phyloP scores from a whole-genome alignment of 371 early-diverging fungal species.

The Coemansia sp. region DNA sequence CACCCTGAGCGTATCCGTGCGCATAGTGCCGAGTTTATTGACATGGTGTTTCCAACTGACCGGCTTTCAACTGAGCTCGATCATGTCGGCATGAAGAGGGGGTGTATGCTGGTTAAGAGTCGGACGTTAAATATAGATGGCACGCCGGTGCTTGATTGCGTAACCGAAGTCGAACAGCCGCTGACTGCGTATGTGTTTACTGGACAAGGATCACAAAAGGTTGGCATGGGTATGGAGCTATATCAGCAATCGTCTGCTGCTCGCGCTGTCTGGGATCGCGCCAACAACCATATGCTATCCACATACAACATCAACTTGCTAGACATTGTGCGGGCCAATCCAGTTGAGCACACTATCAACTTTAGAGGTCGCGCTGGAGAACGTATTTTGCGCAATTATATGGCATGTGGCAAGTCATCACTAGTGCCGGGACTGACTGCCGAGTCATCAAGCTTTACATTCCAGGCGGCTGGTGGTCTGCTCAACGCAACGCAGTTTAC shows the following conservation, averaged over 20 bases:
- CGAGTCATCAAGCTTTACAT: constrained; percentile 78
- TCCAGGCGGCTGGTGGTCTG: constrained; percentile 82
- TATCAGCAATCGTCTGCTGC: constrained; percentile 86
- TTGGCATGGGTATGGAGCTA: constrained; percentile 95
- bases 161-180: constrained; percentile 89
- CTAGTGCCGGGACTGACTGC: constrained; percentile 86
- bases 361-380: constrained; percentile 83
- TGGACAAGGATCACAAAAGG: constrained; percentile 95
- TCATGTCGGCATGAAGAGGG: constrained; percentile 86
- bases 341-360: constrained; percentile 81
- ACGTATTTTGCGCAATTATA: constrained; percentile 66
- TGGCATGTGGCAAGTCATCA: constrained; percentile 59
- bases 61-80: constrained; percentile 78
- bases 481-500: constrained; percentile 95
- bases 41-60: constrained; percentile 70
- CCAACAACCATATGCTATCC: constrained; percentile 81
- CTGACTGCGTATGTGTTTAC: constrained; percentile 91
- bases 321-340: constrained; percentile 89
- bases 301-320: constrained; percentile 91
- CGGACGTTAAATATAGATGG: constrained; percentile 80
- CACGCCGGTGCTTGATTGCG: constrained; percentile 71
- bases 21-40: constrained; percentile 14
- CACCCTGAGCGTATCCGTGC: constrained; percentile 45
- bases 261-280: constrained; percentile 86
- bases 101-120: constrained; percentile 84